Percentiles rank a stretch among this genome's conserved stretches.
Evolutionary conservation across 1,284 basidiomycete species (phyloP).

Genomic region (Leccinum griseonigrum): DNA sequence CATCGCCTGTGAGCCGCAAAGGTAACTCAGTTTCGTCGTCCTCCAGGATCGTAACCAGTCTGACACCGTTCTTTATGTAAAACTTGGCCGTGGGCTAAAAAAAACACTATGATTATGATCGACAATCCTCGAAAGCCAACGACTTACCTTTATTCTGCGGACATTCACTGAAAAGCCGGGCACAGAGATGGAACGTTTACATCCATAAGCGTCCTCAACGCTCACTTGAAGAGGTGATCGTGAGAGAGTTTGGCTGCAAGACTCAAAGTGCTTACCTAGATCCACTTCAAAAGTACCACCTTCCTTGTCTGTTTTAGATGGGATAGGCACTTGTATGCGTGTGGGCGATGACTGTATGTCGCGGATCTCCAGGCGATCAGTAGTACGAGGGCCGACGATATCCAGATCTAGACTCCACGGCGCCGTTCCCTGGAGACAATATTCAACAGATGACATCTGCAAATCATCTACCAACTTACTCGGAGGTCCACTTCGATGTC

Average conservation of each 20-base stretch:
- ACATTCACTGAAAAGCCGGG: constrained; percentile 88
- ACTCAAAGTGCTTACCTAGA: constrained; percentile 48
- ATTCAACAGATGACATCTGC: neutral
- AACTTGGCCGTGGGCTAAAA: constrained; percentile 83
- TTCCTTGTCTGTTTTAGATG: constrained; percentile 60
- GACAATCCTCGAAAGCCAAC: neutral
- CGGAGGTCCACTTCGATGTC: constrained; percentile 76
- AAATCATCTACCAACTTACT: constrained; percentile 40
- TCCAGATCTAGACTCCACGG: constrained; percentile 86
- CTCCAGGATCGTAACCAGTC: constrained; percentile 71
- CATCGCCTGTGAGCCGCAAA: constrained; percentile 82
- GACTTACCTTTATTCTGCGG: constrained; percentile 71
- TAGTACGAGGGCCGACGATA: constrained; percentile 64
- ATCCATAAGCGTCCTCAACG: constrained; percentile 88
- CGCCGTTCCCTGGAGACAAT: constrained; percentile 67
- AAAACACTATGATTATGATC: constrained; percentile 1
- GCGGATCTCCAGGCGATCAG: constrained; percentile 56
- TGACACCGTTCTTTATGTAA: constrained; percentile 59
- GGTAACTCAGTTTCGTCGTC: constrained; percentile 73
- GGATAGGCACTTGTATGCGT: constrained; percentile 65
- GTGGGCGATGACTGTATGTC: constrained; percentile 57
- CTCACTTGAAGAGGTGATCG: constrained; percentile 48
- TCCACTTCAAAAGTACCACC: constrained; percentile 83
- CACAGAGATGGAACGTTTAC: constrained; percentile 74
- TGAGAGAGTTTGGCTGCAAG: neutral